Conservation (phyloP, 345 rosid species). For the Bruguiera sexangula region DNA sequence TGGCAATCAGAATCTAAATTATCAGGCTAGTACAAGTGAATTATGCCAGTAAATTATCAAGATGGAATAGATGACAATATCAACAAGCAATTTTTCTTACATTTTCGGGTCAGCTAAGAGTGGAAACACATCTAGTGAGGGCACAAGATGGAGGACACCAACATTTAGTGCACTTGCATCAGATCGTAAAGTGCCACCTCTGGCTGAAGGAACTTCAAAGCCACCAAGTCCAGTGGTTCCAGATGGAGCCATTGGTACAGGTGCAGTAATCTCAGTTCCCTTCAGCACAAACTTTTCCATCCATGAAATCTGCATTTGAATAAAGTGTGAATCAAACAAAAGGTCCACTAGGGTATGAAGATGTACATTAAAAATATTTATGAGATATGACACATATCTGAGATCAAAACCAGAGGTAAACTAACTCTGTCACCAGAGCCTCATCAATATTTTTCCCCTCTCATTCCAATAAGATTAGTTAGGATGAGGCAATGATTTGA, state of each 20-base stretch:
- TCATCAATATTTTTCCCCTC: not conserved
- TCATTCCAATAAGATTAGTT: not conserved
- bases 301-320: slow-evolving; percentile 81
- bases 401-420: slow-evolving; percentile 2
- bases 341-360: not conserved
- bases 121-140: slow-evolving; percentile 94
- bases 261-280: slow-evolving; percentile 97
- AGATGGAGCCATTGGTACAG: slow-evolving; percentile 91
- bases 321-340: slow-evolving; percentile 13
- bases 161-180: slow-evolving; percentile 95
- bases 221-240: slow-evolving; percentile 99
- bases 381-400: not conserved
- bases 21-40: not conserved
- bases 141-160: slow-evolving; percentile 97
- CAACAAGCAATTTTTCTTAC: slow-evolving; percentile 40
- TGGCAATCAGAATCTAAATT: not conserved
- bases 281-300: slow-evolving; percentile 92
- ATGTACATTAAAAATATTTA: slow-evolving; percentile 10
- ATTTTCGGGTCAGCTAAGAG: slow-evolving; percentile 69
- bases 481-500: not conserved
- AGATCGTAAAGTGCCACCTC: slow-evolving; percentile 83
- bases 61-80: slow-evolving; percentile 7
- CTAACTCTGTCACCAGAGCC: not conserved
- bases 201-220: slow-evolving; percentile 95
- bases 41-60: not conserved